phyloP scores from a whole-genome alignment of 1,284 basidiomycete species.

The Austroboletus novae-zelandiae region DNA sequence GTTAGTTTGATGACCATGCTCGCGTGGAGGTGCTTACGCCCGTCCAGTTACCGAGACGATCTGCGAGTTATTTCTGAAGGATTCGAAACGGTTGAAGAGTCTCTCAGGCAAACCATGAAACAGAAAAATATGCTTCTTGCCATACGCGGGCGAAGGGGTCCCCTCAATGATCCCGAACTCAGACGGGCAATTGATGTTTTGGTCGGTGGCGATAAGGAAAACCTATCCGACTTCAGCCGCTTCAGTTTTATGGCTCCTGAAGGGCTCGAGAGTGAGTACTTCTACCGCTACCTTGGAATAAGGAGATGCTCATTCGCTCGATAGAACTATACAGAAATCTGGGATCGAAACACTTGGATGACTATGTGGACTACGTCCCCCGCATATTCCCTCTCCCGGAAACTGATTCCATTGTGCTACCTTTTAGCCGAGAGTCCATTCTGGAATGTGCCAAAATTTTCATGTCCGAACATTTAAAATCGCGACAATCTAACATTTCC shows the following conservation, averaged over 20 bases:
- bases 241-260: background rate
- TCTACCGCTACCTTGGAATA: background rate
- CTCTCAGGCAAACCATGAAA: conserved; percentile 14
- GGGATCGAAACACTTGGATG: background rate
- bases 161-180: background rate
- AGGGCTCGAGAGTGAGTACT: background rate
- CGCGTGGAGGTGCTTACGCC: conserved; percentile 5
- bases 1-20: conserved; percentile 4
- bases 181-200: background rate
- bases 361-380: background rate
- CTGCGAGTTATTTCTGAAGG: conserved; percentile 18
- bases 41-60: conserved; percentile 22
- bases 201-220: background rate
- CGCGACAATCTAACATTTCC: background rate
- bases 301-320: background rate
- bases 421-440: background rate
- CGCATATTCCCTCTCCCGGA: background rate
- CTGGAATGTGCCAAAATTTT: background rate
- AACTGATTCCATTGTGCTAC: background rate
- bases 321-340: background rate
- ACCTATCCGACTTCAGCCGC: background rate
- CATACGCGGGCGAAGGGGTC: background rate
- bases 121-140: conserved; percentile 20
- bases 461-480: conserved; percentile 10
- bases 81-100: conserved; percentile 12